Base-by-base conservation (phyloP, 2,329 filamentous ascomycete genomes). In the Alternaria rosae region DNA sequence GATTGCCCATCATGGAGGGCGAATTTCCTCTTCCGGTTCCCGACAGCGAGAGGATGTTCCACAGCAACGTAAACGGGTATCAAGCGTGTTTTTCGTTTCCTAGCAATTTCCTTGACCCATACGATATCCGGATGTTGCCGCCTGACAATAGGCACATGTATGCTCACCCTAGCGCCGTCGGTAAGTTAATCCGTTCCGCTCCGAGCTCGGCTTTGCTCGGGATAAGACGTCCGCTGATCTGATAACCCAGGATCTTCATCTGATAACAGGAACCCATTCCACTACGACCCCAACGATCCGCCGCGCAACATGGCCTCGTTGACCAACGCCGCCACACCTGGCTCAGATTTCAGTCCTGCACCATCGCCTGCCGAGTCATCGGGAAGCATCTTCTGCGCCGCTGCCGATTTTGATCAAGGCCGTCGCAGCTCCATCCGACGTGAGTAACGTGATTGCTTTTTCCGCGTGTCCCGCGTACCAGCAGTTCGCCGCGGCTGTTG, bases 221-320 rank as follows among this genome's bases (percentile, higher is more conserved):
- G 35, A 23, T 11, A 50, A 26, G 25, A 17, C 20, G 30, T 32
- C n/a, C 48, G 57, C 62, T 64, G 61, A 75, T 74, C 73, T 72
- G 73, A 76, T 76, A 73, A 72, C 57, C 20, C 42, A 50, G 54
- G 32, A 48, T 53, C 41, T 56, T 45, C 64, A 68, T 69, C 68
- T 68, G 67, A 68, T 70, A 70, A 68, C 64, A 23, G 48, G 20
- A 44, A 6, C 58, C 42, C 57, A 57, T n/a, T n/a, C n/a, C n/a
- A n/a, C n/a, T 63, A 57, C 62, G 63, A 57, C 55, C 60, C 60
- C 28, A 38, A 35, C 57, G 56, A 64, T 55, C 48, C 60, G 50
- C 52, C 52, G 21, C 51, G 28, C 60, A 62, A 54, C 62, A 73
- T 75, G 71, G 41, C 48, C 23, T 42, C 58, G 35, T 30, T 13